Evolutionary conservation across 73 alveolate species (phyloP).

Genomic region (Blepharisma stoltei): DNA sequence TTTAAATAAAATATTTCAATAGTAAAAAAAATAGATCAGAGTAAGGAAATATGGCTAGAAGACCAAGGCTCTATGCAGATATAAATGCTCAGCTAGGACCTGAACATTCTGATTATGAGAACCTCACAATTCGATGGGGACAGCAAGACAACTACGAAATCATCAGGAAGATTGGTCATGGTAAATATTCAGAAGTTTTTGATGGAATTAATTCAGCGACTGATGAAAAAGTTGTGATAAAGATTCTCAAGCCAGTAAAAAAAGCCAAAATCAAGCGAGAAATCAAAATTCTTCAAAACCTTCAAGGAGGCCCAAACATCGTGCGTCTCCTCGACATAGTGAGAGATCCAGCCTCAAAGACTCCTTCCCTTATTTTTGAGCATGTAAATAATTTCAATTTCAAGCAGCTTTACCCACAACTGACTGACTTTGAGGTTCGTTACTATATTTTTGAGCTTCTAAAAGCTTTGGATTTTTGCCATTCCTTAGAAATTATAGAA

Average conservation of each 20-base stretch:
- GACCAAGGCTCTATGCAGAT: conserved; percentile 38
- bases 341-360: conserved; percentile 92
- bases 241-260: conserved; percentile 96
- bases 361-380: conserved; percentile 84
- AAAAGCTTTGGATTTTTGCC: conserved; percentile 79
- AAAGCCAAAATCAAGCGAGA: conserved; percentile 94
- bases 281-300: conserved; percentile 88
- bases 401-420: conserved; percentile 82
- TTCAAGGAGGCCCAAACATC: conserved; percentile 92
- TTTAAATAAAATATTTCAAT: no score
- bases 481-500: conserved; percentile 92
- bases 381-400: conserved; percentile 89
- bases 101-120: conserved; percentile 77
- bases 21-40: no score
- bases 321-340: conserved; percentile 93
- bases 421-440: conserved; percentile 87
- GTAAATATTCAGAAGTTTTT: conserved; percentile 92
- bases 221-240: conserved; percentile 80
- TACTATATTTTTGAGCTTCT: conserved; percentile 87
- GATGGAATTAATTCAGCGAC: conserved; percentile 84
- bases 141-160: conserved; percentile 85
- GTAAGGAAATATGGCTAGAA: neutral
- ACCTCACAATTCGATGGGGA: conserved; percentile 60
- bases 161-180: conserved; percentile 90
- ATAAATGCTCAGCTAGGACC: conserved; percentile 59